phyloP scores from a whole-genome alignment of 108 stramenopile species.

The Cyclotella choctawhatcheeana region DNA sequence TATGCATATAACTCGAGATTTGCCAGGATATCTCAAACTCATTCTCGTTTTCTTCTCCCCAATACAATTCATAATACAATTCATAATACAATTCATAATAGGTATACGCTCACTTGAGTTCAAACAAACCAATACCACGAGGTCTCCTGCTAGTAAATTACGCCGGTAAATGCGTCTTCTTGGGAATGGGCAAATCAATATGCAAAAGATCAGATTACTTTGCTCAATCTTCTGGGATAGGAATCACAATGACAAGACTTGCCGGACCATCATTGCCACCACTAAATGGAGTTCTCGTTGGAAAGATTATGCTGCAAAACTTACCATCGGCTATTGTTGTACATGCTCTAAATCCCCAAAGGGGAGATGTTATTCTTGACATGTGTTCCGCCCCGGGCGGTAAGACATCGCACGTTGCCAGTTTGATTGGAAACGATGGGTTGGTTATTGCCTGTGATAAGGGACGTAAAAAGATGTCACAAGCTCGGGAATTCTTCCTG shows the following conservation, averaged over 20 bases:
- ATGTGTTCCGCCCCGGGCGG: slow-evolving; percentile 96
- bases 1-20: too few species aligned
- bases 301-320: slow-evolving; percentile 72
- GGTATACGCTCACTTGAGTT: slow-evolving; percentile 34
- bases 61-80: too few species aligned
- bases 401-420: slow-evolving; percentile 90
- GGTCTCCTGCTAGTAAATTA: slow-evolving; percentile 57
- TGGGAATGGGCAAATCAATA: slow-evolving; percentile 62
- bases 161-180: slow-evolving; percentile 62
- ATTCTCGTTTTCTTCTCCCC: too few species aligned
- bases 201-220: slow-evolving; percentile 66
- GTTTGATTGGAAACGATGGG: slow-evolving; percentile 82
- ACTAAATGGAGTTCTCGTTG: slow-evolving; percentile 51
- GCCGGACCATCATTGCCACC: slow-evolving; percentile 69
- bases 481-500: slow-evolving; percentile 53
- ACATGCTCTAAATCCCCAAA: slow-evolving; percentile 80
- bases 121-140: slow-evolving; percentile 36
- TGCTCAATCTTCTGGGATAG: slow-evolving; percentile 53
- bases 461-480: slow-evolving; percentile 72
- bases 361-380: slow-evolving; percentile 84
- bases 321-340: slow-evolving; percentile 76
- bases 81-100: neutral
- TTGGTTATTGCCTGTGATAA: slow-evolving; percentile 91
- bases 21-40: too few species aligned
- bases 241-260: slow-evolving; percentile 56